Conservation (phyloP, 2,329 filamentous ascomycete genomes). For the Xylaria arbuscula region DNA sequence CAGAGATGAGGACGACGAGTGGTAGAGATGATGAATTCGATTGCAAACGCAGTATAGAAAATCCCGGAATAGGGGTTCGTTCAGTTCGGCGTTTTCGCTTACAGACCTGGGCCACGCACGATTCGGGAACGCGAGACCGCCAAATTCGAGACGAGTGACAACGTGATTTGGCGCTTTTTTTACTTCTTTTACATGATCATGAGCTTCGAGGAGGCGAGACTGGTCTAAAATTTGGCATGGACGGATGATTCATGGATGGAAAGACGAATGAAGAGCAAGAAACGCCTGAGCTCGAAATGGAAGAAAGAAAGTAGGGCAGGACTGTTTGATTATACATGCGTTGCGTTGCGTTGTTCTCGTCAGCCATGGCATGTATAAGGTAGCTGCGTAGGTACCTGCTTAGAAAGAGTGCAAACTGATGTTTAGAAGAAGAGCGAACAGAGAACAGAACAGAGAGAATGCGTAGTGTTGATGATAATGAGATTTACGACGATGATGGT, state of each 20-base stretch:
- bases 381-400: background rate
- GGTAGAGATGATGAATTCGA: conserved; percentile 60
- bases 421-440: conserved; percentile 19
- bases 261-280: background rate
- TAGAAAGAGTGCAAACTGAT: conserved; percentile 21
- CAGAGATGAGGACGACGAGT: conserved; percentile 75
- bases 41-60: conserved; percentile 30
- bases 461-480: no score
- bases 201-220: background rate
- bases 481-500: no score
- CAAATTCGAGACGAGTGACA: conserved; percentile 10
- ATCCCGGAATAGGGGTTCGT: conserved; percentile 10
- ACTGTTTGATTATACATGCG: background rate
- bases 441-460: background rate
- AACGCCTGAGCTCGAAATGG: background rate
- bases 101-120: conserved; percentile 8
- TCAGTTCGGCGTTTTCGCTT: conserved; percentile 11
- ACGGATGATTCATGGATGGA: background rate
- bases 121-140: conserved; percentile 25
- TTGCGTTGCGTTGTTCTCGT: background rate
- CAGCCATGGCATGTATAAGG: background rate
- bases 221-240: no score
- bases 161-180: background rate
- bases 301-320: background rate
- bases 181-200: conserved; percentile 6